Conservation (phyloP, 352 stramenopile genomes). For the Phytopythium aichiense region DNA sequence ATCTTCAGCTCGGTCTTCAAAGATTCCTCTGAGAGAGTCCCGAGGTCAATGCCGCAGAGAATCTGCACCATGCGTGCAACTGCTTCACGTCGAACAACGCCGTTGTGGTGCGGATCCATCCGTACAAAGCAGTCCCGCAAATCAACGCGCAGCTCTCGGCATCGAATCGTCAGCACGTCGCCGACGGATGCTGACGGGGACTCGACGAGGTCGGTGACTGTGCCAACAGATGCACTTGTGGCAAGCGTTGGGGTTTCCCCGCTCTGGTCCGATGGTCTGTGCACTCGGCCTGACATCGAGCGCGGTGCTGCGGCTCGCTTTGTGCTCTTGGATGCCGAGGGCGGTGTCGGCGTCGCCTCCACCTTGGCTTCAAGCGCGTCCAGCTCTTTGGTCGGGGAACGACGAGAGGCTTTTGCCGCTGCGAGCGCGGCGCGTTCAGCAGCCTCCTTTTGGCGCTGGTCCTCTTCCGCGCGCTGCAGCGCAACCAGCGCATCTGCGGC, state of each 20-base stretch:
- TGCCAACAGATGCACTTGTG: conserved; percentile 18
- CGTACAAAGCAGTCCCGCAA: conserved; percentile 17
- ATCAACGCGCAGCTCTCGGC: conserved; percentile 22
- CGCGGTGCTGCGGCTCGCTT: background rate
- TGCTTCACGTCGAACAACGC: conserved; percentile 23
- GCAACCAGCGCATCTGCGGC: conserved; percentile 35
- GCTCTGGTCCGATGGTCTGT: background rate
- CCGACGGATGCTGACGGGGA: conserved; percentile 9
- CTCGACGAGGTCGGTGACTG: conserved; percentile 16
- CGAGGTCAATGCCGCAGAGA: conserved; percentile 14
- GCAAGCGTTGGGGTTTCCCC: background rate
- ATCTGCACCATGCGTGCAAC: conserved; percentile 22
- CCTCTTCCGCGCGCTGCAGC: conserved; percentile 24
- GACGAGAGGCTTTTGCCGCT: conserved; percentile 23
- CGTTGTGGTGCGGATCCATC: conserved; percentile 22
- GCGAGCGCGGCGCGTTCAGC: conserved; percentile 20
- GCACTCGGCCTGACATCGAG: background rate
- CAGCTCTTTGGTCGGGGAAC: conserved; percentile 19
- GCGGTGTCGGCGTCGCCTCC: conserved; percentile 1
- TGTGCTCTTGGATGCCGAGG: background rate
- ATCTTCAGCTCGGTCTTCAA: conserved; percentile 12
- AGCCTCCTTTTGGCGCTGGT: conserved; percentile 20
- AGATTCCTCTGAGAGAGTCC: conserved; percentile 5
- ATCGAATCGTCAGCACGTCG: conserved; percentile 21
- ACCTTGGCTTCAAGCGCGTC: background rate